These are phyloP conservation scores for Leersia perrieri DNA, from an alignment of 176 grass and related monocot species.

Conservation along the genomic window DNA sequence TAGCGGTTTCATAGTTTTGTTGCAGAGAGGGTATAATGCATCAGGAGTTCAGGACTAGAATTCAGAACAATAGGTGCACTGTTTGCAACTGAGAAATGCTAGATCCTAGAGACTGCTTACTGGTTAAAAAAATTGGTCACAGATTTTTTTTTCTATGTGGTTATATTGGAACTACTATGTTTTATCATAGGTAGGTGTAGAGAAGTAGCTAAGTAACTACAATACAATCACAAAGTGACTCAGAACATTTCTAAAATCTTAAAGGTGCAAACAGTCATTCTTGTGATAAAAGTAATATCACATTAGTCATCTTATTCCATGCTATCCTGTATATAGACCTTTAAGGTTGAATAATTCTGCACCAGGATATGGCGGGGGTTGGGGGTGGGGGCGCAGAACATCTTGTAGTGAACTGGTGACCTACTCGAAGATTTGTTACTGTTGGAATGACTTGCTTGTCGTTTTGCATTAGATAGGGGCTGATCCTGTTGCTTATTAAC, in stretches of 20 bases:
- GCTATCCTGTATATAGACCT: too few species aligned
- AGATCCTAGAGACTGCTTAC: slow-evolving; percentile 1
- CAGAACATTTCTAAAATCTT: too few species aligned
- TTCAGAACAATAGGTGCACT: not conserved
- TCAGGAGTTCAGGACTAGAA: not conserved
- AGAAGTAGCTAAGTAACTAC: not conserved
- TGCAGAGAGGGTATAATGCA: not conserved
- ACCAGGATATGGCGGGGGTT: too few species aligned
- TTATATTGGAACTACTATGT: not conserved
- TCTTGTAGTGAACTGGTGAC: not conserved
- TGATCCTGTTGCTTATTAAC: not conserved
- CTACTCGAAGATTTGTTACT: not conserved
- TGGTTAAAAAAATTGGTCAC: not conserved
- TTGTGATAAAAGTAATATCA: not conserved
- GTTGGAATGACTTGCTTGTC: not conserved
- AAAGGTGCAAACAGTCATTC: too few species aligned
- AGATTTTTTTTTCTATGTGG: not conserved
- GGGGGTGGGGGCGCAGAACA: not conserved
- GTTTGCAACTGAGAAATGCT: not conserved
- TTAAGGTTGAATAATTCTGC: too few species aligned
- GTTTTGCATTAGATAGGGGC: not conserved
- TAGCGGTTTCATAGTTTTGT: not conserved
- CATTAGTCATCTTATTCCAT: not conserved
- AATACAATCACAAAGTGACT: not conserved
- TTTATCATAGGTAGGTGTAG: not conserved